Conservation (phyloP, 495 filamentous ascomycete genomes). For the Parathielavia hyrcaniae region DNA sequence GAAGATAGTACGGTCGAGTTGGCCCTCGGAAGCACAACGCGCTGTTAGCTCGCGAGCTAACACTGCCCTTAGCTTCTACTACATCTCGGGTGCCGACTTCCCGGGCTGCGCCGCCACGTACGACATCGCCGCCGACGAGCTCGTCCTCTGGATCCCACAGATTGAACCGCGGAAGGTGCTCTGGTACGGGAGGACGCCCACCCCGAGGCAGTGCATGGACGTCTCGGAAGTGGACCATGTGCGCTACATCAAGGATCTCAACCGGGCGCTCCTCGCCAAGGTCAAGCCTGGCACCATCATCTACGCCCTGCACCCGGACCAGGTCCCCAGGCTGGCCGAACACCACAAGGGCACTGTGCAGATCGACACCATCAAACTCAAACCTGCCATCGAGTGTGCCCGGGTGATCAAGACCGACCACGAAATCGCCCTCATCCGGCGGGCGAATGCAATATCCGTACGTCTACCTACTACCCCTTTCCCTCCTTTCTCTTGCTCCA, state of each 20-base stretch:
- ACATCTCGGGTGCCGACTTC: conserved; percentile 56
- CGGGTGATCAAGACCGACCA: conserved; percentile 73
- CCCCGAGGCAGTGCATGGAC: conserved; percentile 44
- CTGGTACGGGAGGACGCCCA: conserved; percentile 55
- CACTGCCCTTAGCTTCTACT: conserved; percentile 52
- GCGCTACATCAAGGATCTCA: conserved; percentile 35
- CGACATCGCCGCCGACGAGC: conserved; percentile 50
- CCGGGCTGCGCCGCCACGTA: conserved; percentile 58
- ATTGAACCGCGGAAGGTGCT: conserved; percentile 51
- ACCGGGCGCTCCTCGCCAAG: conserved; percentile 29
- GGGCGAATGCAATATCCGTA: conserved; percentile 66
- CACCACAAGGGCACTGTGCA: conserved; percentile 30
- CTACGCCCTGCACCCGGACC: conserved; percentile 40
- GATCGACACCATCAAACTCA: conserved; percentile 45
- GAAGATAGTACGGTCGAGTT: conserved; percentile 45
- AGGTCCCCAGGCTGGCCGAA: conserved; percentile 34
- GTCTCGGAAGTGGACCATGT: conserved; percentile 50
- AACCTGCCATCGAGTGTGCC: conserved; percentile 62
- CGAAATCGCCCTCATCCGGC: conserved; percentile 70
- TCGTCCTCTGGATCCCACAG: conserved; percentile 57
- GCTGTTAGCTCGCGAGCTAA: not conserved
- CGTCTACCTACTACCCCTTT: not conserved
- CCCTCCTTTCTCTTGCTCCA: not conserved
- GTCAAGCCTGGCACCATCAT: conserved; percentile 34
- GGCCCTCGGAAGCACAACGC: not conserved